phyloP scores from a whole-genome alignment of 441 rosid genomes.

The Rhodomyrtus psidioides region DNA sequence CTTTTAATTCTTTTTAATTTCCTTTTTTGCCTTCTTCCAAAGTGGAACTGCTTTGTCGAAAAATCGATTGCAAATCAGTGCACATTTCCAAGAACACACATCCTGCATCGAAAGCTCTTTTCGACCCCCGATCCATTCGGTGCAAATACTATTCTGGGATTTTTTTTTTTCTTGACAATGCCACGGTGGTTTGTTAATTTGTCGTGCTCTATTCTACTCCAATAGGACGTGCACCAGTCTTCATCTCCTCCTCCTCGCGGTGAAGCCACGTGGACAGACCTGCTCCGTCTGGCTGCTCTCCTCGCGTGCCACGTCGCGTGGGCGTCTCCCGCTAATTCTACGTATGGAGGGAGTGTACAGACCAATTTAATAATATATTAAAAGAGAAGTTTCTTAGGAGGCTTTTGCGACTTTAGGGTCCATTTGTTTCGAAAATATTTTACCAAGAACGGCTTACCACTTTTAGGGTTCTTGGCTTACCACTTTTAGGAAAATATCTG shows the following conservation, averaged over 20 bases:
- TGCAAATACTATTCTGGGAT: not conserved
- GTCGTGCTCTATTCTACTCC: too few relatives aligned
- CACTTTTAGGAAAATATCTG: too few relatives aligned
- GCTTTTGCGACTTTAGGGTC: not conserved
- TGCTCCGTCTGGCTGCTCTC: not conserved
- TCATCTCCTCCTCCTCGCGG: not conserved
- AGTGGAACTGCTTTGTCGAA: not conserved
- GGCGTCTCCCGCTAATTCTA: not conserved
- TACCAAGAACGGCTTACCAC: too few relatives aligned
- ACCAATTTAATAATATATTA: too few relatives aligned
- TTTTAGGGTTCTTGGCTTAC: too few relatives aligned
- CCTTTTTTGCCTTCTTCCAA: not conserved
- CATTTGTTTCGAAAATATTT: too few relatives aligned
- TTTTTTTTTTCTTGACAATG: not conserved
- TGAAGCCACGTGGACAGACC: not conserved
- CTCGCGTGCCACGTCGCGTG: not conserved
- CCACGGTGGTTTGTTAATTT: accelerated
- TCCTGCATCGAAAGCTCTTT: not conserved
- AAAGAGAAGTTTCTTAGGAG: not conserved
- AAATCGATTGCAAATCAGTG: not conserved
- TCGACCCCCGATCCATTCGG: not conserved
- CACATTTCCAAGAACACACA: not conserved
- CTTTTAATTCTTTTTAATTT: too few relatives aligned
- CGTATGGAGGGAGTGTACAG: not conserved
- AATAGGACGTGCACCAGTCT: too few relatives aligned